Base-by-base conservation (phyloP, 768 basidiomycete genomes). In the Hortiboletus flavorubellus region DNA sequence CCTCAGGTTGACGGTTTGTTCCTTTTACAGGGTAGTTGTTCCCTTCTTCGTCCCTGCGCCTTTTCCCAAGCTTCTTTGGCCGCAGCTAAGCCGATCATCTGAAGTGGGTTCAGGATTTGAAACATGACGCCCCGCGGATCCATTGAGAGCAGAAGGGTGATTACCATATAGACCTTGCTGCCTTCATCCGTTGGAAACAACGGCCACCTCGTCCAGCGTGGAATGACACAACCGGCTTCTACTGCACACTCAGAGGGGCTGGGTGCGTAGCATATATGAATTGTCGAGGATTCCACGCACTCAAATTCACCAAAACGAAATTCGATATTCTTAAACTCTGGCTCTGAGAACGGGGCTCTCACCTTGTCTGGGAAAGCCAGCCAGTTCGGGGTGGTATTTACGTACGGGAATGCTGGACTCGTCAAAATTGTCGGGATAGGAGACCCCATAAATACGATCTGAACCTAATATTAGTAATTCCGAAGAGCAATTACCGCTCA, bases 111-210 rank as follows among this genome's bases (percentile, higher is more conserved):
- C 33, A 56, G 30, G 54, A 30, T 21, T 21, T 59, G 60, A 68
- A 64, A 58, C 59, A 53, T 52, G 51, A 65, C 61, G 47, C 51
- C 51, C 57, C 63, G 69, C 59, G 67, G 69, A 60, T 62, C 71
- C 63, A 52, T 44, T 46, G 14, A 51, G 54, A 47, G 49, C 49
- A 51, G 51, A 55, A 54, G 59, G 46, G 30, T 50, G 21, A 47
- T 58, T 64, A 50, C 62, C 66, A 65, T 62, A 67, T 31, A 48
- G 37, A 33, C 51, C 49, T 3, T 34, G 51, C 52, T 31, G 14
- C 42, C 35, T 46, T 58, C 52, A 59, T 55, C 43, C 55, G 53
- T 48, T 38, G 39, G 46, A 48, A 29, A 34, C 49, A 58, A 30
- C 56, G 45, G 49, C 52, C 52, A 51, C 50, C 53, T 51, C 51